Base-by-base conservation (phyloP, 23 red algal genomes). In the Chondrus crispus region DNA sequence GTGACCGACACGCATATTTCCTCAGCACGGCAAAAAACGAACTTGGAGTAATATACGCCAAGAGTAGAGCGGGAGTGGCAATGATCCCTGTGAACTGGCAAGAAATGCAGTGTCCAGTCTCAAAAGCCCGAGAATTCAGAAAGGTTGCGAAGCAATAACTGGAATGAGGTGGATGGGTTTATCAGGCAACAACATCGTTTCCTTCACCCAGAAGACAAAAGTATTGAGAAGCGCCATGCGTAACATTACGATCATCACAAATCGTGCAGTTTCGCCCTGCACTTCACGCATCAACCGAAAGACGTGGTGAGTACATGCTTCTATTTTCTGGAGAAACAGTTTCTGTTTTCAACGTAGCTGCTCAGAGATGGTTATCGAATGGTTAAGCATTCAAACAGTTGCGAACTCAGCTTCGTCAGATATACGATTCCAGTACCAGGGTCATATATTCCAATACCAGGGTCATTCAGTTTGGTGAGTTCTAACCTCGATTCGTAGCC, bases 81-180 rank as follows among this genome's bases (percentile, higher is more conserved):
- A 81, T 92, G 75, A 57, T 80, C 11, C 88, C 88, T 81, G 19
- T 92, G 19, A 92, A 83, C 44, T 92, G 88, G 88, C 62, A 83
- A 48, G 74, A 81, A 69, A 92, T 92, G 88, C 39, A 62, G 33
- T 92, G 88, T 71, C 88, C 75, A 33, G 88, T 72, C 10, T 68
- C 88, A 11, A 83, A 83, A 18, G 54, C 58, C 8, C 54, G 73
- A 39, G 88, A 92, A 64, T 71, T 82, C 42, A 28, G 88, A 29
- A 92, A 92, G 58, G 88, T 92, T 49, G 88, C 88, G 18, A 92
- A 92, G 52, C n/a, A 80, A 20, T 29, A 20, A 48, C n/a, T 9
- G 30, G 38, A 72, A 14, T 41, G 50, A 20, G 36, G 70, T 48
- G 19, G 19, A 14, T 18, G 46, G 70, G 3, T 74, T 3, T 13